phyloP scores from a whole-genome alignment of 163 green algal genomes.

The Prototheca cutis region DNA sequence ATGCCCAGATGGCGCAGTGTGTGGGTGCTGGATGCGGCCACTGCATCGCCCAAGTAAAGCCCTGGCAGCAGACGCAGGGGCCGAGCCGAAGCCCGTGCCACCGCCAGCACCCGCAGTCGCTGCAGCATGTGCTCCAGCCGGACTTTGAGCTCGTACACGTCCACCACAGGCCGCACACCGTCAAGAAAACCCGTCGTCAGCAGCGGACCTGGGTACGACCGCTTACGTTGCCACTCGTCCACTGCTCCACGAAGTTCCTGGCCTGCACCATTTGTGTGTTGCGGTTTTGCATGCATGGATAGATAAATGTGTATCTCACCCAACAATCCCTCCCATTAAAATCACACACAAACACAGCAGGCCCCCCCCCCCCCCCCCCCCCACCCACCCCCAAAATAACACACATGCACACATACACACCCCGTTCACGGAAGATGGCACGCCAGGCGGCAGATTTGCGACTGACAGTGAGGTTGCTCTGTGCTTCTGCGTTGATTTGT shows the following conservation, averaged over 20 bases:
- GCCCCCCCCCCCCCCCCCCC: background rate
- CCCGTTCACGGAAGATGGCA: constrained; percentile 19
- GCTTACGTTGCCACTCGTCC: constrained; percentile 63
- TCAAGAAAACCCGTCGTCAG: constrained; percentile 78
- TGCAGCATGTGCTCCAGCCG: constrained; percentile 76
- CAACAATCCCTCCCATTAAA: too few species aligned
- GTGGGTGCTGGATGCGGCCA: constrained; percentile 57
- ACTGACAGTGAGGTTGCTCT: constrained; percentile 42
- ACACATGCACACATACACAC: too few species aligned
- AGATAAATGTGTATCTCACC: too few species aligned
- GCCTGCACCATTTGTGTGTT: constrained; percentile 30
- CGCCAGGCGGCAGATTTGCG: constrained; percentile 53
- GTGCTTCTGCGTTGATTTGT: constrained; percentile 53
- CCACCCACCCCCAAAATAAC: constrained; percentile 14
- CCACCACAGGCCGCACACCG: constrained; percentile 65
- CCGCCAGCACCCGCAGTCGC: constrained; percentile 57
- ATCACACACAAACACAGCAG: too few species aligned
- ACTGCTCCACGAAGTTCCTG: constrained; percentile 56
- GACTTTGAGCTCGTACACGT: constrained; percentile 74
- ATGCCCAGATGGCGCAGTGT: constrained; percentile 71
- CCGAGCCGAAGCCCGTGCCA: constrained; percentile 34
- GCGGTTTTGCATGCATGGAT: too few species aligned
- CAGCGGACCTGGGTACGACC: constrained; percentile 23
- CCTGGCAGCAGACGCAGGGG: constrained; percentile 32
- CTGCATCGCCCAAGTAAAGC: constrained; percentile 60